Percentiles rank a stretch among this genome's conserved stretches.
phyloP scores from a whole-genome alignment of 2,329 filamentous ascomycete species.

The Cyphellophora attinorum region DNA sequence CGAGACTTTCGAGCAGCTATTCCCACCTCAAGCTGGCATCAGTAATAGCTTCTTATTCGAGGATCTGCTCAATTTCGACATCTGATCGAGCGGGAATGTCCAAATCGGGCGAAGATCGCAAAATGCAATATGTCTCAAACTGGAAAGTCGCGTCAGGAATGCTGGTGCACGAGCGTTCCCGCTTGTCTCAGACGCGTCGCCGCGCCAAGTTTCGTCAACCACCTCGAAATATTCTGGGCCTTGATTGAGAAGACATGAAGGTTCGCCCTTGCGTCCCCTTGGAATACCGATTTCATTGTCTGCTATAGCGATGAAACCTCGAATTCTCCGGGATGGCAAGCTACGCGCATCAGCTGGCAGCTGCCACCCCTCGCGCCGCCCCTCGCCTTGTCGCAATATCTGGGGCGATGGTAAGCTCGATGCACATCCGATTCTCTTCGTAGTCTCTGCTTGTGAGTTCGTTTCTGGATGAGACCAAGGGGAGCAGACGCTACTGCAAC shows the following conservation, averaged over 20 bases:
- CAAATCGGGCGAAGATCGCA: too few relatives aligned
- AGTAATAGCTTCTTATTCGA: constrained; percentile 16
- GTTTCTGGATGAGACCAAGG: not conserved
- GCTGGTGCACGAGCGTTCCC: not conserved
- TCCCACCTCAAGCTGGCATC: constrained; percentile 15
- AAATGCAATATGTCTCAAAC: constrained; percentile 1
- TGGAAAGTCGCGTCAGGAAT: not conserved
- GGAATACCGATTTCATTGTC: too few relatives aligned
- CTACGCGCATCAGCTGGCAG: too few relatives aligned
- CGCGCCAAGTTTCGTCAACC: not conserved
- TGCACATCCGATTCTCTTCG: not conserved
- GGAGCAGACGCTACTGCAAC: not conserved
- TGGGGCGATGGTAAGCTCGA: not conserved
- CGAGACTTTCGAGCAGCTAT: constrained; percentile 8
- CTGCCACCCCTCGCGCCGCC: too few relatives aligned
- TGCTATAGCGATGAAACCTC: too few relatives aligned
- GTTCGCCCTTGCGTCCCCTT: not conserved
- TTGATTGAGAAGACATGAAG: not conserved
- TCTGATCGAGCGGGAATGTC: constrained; percentile 3
- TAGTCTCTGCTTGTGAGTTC: not conserved
- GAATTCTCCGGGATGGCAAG: not conserved
- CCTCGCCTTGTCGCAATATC: not conserved
- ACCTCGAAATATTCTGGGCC: not conserved
- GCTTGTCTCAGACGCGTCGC: not conserved
- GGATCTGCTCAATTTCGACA: constrained; percentile 10